Conservation (phyloP, 2,329 filamentous ascomycete genomes). For the Aspergillus ochraceoroseus region DNA sequence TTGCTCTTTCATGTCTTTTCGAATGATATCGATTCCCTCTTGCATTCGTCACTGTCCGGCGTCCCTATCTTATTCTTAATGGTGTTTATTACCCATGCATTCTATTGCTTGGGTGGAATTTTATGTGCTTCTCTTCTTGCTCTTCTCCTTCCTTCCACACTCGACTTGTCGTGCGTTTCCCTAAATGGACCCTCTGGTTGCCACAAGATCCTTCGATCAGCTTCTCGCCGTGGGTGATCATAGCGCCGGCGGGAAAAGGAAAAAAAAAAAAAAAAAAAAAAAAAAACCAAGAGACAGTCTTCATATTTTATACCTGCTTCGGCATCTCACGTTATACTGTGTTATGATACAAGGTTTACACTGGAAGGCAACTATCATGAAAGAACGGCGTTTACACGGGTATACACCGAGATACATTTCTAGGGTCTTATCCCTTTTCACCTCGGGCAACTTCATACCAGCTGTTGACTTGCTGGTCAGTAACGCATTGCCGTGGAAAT, state of each 20-base stretch:
- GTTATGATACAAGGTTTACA: conserved; percentile 11
- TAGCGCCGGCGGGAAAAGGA: too few relatives aligned
- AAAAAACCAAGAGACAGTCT: background rate
- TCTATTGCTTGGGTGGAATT: conserved; percentile 25
- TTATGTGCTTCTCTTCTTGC: conserved; percentile 10
- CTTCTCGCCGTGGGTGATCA: background rate
- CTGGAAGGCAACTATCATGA: conserved; percentile 15
- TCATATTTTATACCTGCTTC: conserved; percentile 3
- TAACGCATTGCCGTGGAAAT: conserved; percentile 17
- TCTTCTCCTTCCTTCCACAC: conserved; percentile 2
- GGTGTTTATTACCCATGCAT: conserved; percentile 23
- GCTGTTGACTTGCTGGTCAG: conserved; percentile 17
- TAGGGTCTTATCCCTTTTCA: conserved; percentile 14
- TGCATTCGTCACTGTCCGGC: conserved; percentile 25
- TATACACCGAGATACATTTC: conserved; percentile 26
- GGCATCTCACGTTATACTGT: conserved; percentile 2
- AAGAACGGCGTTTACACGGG: conserved; percentile 23
- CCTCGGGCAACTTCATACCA: conserved; percentile 14
- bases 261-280: conserved; percentile 1
- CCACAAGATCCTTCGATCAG: background rate
- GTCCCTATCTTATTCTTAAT: conserved; percentile 29
- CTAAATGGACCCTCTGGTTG: conserved; percentile 3
- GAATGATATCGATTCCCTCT: conserved; percentile 24
- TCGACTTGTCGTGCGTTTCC: background rate
- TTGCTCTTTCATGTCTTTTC: conserved; percentile 15